Conservation (phyloP, 2,329 filamentous ascomycete genomes). For the Ophidiomyces ophidiicola region DNA sequence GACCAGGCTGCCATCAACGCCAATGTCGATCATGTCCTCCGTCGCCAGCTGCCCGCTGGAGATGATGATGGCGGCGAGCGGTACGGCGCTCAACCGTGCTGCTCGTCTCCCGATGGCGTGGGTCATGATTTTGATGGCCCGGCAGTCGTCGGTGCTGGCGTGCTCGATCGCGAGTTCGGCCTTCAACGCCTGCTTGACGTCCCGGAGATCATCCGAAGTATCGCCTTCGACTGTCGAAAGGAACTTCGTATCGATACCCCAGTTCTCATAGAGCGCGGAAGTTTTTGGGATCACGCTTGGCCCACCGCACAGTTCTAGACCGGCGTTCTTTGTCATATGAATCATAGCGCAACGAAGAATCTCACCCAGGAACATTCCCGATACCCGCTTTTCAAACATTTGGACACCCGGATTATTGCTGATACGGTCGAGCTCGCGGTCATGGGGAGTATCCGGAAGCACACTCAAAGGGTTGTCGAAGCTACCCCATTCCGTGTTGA, state of each 20-base stretch:
- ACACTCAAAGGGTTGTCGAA: slow-evolving; percentile 91
- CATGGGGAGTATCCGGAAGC: slow-evolving; percentile 74
- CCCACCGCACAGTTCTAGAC: slow-evolving; percentile 61
- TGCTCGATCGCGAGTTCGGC: slow-evolving; percentile 63
- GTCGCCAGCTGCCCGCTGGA: slow-evolving; percentile 60
- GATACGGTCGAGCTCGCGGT: slow-evolving; percentile 61
- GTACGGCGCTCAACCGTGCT: slow-evolving; percentile 74
- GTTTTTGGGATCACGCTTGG: slow-evolving; percentile 56
- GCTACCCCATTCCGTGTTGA: slow-evolving; percentile 97
- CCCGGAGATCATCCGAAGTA: slow-evolving; percentile 56
- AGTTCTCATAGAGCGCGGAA: slow-evolving; percentile 61
- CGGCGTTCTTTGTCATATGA: slow-evolving; percentile 55
- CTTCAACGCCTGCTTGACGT: slow-evolving; percentile 66
- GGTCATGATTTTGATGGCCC: slow-evolving; percentile 72
- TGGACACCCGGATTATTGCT: slow-evolving; percentile 88
- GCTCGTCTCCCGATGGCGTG: slow-evolving; percentile 78
- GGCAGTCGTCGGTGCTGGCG: slow-evolving; percentile 68
- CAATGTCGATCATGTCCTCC: slow-evolving; percentile 69
- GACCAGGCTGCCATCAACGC: slow-evolving; percentile 86
- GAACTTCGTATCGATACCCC: slow-evolving; percentile 85
- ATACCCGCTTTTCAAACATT: slow-evolving; percentile 98
- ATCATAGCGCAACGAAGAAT: slow-evolving; percentile 70
- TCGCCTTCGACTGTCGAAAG: slow-evolving; percentile 80
- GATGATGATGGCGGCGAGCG: slow-evolving; percentile 72
- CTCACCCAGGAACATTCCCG: slow-evolving; percentile 96